These are phyloP conservation scores for Cladosporium sp. DNA, from an alignment of 2,329 filamentous ascomycete genomes.

Conservation along the genomic window DNA sequence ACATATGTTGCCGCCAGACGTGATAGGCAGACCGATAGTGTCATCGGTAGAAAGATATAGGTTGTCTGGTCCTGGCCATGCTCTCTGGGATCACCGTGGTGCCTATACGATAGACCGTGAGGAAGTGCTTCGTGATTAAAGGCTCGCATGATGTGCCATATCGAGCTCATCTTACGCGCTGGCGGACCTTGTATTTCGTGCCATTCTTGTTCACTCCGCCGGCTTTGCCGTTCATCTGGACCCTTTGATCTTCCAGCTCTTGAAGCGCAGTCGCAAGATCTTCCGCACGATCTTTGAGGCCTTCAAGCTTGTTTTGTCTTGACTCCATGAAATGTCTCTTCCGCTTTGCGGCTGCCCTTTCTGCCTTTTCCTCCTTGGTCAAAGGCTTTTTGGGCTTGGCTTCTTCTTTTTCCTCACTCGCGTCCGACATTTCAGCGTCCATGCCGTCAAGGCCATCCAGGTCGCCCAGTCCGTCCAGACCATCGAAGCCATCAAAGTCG, in stretches of 20 bases:
- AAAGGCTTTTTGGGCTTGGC: conserved; percentile 26
- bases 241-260: conserved; percentile 56
- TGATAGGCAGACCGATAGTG: too few relatives aligned
- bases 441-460: conserved; percentile 16
- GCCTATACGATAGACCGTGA: too few relatives aligned
- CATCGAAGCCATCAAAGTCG: conserved; percentile 22
- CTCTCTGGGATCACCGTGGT: too few relatives aligned
- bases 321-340: conserved; percentile 49
- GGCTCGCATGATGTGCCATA: not conserved
- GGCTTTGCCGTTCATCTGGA: conserved; percentile 56
- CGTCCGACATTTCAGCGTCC: conserved; percentile 19
- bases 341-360: conserved; percentile 45
- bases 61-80: too few relatives aligned
- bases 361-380: conserved; percentile 38
- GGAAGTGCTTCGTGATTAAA: too few relatives aligned
- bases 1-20: too few relatives aligned
- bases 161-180: conserved; percentile 51
- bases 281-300: conserved; percentile 50
- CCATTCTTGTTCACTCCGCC: conserved; percentile 62
- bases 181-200: conserved; percentile 60
- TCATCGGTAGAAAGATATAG: too few relatives aligned
- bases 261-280: conserved; percentile 54
- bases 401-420: conserved; percentile 5
- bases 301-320: conserved; percentile 47
- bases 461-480: conserved; percentile 18